A percentile compares a stretch with the other conserved stretches of the same genome.
Conservation (phyloP, 2,329 filamentous ascomycete species). For the Ambrosiella xylebori region DNA sequence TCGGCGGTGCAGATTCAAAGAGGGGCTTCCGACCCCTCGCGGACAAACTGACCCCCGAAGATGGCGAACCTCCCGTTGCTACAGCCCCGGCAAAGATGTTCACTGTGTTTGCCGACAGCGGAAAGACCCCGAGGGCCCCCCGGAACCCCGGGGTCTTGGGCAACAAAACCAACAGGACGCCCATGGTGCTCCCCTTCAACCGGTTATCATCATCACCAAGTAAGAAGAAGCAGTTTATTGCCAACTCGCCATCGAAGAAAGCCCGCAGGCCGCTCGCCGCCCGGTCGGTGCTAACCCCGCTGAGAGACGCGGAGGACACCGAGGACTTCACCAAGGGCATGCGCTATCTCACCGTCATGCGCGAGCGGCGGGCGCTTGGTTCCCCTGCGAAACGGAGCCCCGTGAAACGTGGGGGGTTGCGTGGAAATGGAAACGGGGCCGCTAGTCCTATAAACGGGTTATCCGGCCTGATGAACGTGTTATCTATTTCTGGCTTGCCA, state of each 20-base stretch:
- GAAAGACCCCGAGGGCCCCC: conserved; percentile 23
- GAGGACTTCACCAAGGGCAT: conserved; percentile 67
- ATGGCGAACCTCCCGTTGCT: conserved; percentile 14
- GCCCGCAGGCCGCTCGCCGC: conserved; percentile 2
- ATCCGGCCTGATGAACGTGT: not conserved
- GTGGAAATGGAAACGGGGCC: not conserved
- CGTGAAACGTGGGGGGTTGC: not conserved
- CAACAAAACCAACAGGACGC: conserved; percentile 5
- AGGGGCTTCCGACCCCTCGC: conserved; percentile 57
- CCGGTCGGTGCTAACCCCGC: not conserved
- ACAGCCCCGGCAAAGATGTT: conserved; percentile 60
- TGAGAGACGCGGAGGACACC: conserved; percentile 30
- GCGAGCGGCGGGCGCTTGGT: not conserved
- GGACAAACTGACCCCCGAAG: not conserved
- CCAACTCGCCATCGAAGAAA: conserved; percentile 9
- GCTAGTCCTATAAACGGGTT: conserved; percentile 9
- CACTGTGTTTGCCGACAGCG: conserved; percentile 64
- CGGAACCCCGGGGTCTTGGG: conserved; percentile 13
- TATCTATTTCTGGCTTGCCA: not conserved
- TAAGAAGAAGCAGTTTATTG: conserved; percentile 7
- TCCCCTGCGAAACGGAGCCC: not conserved
- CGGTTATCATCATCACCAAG: not conserved
- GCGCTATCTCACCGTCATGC: conserved; percentile 64
- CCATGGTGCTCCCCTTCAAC: not conserved
- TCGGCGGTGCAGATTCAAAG: conserved; percentile 19